A percentile compares a stretch with the other conserved stretches of the same genome.
These are phyloP conservation scores for Phytophthora cactorum DNA, from an alignment of 352 stramenopile genomes.

Conservation along the genomic window DNA sequence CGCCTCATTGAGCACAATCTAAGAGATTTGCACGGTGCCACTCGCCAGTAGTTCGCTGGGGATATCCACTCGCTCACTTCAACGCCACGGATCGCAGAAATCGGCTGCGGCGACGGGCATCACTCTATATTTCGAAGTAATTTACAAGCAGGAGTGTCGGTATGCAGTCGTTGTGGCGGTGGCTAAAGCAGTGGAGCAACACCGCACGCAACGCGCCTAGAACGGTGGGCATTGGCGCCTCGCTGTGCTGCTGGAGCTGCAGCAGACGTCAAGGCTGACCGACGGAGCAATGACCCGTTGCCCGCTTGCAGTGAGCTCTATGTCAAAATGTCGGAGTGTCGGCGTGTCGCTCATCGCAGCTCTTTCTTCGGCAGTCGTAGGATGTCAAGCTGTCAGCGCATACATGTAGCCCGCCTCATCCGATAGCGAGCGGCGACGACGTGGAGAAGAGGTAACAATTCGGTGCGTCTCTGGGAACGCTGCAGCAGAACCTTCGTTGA, in stretches of 20 bases:
- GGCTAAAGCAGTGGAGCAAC: neutral
- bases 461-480: neutral
- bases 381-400: constrained; percentile 1
- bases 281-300: neutral
- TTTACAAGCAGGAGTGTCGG: neutral
- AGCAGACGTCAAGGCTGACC: too few relatives aligned
- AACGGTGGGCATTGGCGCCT: neutral
- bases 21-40: constrained; percentile 15
- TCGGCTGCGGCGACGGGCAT: constrained; percentile 10
- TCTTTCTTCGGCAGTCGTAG: constrained; percentile 1
- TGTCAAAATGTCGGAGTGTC: constrained; percentile 1
- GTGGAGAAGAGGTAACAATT: neutral
- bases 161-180: neutral
- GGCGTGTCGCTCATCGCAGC: neutral
- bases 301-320: constrained; percentile 12
- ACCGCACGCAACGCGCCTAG: too few relatives aligned
- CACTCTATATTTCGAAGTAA: neutral
- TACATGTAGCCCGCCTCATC: neutral
- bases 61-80: constrained; percentile 27
- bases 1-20: constrained; percentile 3
- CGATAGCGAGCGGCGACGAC: too few relatives aligned
- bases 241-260: neutral
- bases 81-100: constrained; percentile 31
- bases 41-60: neutral
- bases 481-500: too few relatives aligned